Conservation (phyloP, 495 filamentous ascomycete species). For the Penicillium soppii region DNA sequence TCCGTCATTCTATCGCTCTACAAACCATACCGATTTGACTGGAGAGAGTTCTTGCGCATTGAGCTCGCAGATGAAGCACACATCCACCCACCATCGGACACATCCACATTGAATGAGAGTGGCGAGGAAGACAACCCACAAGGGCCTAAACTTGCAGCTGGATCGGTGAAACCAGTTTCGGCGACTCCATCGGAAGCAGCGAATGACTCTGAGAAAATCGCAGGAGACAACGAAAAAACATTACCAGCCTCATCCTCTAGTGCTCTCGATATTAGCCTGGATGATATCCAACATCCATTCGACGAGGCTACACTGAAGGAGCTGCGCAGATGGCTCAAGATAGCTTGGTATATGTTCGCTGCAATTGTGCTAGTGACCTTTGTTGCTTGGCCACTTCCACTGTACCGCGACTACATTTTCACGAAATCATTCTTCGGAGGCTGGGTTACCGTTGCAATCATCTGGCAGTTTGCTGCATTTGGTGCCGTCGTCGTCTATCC, state of each 20-base stretch:
- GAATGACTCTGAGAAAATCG: constrained; percentile 13
- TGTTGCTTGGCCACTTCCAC: constrained; percentile 42
- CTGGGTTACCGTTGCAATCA: constrained; percentile 45
- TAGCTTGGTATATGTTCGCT: constrained; percentile 41
- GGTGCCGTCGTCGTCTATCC: constrained; percentile 45
- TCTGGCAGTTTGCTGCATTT: constrained; percentile 47
- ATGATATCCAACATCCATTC: constrained; percentile 39
- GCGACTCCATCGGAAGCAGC: neutral
- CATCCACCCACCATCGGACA: constrained; percentile 15
- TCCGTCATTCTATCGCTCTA: constrained; percentile 45
- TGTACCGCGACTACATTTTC: constrained; percentile 46
- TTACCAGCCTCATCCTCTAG: neutral
- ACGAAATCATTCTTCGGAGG: constrained; percentile 45
- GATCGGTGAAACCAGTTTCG: neutral
- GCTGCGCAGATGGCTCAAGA: constrained; percentile 33
- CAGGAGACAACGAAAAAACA: neutral
- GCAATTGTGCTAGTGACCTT: constrained; percentile 40
- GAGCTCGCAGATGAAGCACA: constrained; percentile 29
- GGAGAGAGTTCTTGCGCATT: constrained; percentile 49
- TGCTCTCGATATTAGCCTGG: constrained; percentile 6
- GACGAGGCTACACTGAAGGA: constrained; percentile 28
- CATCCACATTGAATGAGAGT: constrained; percentile 12
- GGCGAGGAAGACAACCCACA: constrained; percentile 5
- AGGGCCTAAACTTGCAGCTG: neutral
- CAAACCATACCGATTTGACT: constrained; percentile 46